Conservation (phyloP, 2,329 filamentous ascomycete species). For the Fusarium pseudocircinatum region DNA sequence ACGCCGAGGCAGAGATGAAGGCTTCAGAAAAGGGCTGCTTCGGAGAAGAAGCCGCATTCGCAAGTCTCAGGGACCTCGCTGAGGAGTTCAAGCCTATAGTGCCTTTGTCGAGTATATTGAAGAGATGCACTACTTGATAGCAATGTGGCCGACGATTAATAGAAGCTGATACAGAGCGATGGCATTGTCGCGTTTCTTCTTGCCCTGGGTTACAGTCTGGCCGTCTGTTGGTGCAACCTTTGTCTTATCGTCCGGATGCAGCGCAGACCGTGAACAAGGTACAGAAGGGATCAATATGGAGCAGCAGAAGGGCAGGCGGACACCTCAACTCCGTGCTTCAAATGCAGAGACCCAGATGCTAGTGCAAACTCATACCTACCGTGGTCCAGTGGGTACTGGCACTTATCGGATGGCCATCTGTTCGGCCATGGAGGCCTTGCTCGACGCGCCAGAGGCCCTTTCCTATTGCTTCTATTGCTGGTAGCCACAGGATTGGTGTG, state of each 20-base stretch:
- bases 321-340: too few species aligned
- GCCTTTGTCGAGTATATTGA: background rate
- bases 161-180: constrained; percentile 87
- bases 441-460: too few species aligned
- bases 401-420: too few species aligned
- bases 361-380: too few species aligned
- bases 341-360: too few species aligned
- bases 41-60: background rate
- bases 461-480: background rate
- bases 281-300: background rate
- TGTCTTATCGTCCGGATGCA: constrained; percentile 46
- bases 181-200: constrained; percentile 70
- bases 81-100: background rate
- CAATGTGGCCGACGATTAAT: constrained; percentile 95
- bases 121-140: constrained; percentile 80
- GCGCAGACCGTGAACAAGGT: background rate
- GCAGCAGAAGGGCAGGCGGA: background rate
- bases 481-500: background rate
- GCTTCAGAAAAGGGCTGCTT: background rate
- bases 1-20: background rate
- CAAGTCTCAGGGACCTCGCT: background rate
- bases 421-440: too few species aligned
- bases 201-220: constrained; percentile 48
- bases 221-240: constrained; percentile 46
- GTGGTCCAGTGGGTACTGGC: too few species aligned